A percentile compares a stretch with the other conserved stretches of the same genome.
These are phyloP conservation scores for Sugiyamaella smithiae DNA, from an alignment of 805 yeast species.

Conservation along the genomic window DNA sequence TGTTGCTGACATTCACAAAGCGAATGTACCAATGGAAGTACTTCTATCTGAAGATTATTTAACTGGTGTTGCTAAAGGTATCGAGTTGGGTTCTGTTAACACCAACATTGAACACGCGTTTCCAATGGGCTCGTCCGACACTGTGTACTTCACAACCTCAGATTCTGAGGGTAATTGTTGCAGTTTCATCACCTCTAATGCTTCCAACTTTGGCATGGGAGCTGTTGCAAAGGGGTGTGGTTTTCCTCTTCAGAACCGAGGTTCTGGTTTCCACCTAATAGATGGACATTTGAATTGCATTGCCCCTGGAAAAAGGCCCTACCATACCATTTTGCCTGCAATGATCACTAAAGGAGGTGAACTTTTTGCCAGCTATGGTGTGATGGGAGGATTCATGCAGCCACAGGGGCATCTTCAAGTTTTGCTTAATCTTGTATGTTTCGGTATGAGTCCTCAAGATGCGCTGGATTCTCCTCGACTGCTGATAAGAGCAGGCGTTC, in stretches of 20 bases:
- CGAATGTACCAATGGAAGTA: constrained; percentile 36
- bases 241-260: constrained; percentile 70
- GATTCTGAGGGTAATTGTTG: constrained; percentile 71
- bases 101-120: constrained; percentile 47
- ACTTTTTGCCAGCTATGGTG: constrained; percentile 65
- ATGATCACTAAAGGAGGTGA: constrained; percentile 51
- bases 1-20: constrained; percentile 53
- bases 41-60: constrained; percentile 51
- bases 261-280: constrained; percentile 64
- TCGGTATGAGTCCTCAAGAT: constrained; percentile 66
- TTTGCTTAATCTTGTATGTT: constrained; percentile 58
- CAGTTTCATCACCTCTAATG: constrained; percentile 73
- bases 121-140: constrained; percentile 57
- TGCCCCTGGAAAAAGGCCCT: constrained; percentile 70
- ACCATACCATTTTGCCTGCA: constrained; percentile 80
- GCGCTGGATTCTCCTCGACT: constrained; percentile 73
- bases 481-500: constrained; percentile 56
- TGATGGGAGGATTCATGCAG: constrained; percentile 84
- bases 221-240: constrained; percentile 60
- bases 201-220: constrained; percentile 64
- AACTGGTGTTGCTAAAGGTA: constrained; percentile 45
- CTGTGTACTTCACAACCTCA: constrained; percentile 62
- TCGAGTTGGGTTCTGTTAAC: constrained; percentile 41
- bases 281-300: constrained; percentile 55
- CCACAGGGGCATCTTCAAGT: constrained; percentile 83